Conservation (phyloP, 768 basidiomycete genomes). For the Thelephora aurantiotincta region DNA sequence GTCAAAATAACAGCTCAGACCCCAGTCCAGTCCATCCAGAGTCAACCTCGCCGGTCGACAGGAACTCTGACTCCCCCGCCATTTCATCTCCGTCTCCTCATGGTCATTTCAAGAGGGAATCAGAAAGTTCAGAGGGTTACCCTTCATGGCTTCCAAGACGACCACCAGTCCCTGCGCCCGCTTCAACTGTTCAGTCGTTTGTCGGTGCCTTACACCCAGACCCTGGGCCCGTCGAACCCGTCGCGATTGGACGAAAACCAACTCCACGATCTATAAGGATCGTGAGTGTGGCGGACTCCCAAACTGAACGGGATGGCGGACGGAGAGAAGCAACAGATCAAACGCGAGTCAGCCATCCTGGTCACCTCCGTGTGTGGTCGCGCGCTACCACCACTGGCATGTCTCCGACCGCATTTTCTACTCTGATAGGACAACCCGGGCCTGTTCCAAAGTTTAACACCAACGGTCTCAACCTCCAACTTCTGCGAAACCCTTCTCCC, state of each 20-base stretch:
- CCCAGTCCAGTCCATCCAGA: neutral
- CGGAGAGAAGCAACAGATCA: constrained; percentile 38
- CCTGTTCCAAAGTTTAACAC: constrained; percentile 49
- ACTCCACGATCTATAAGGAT: constrained; percentile 76
- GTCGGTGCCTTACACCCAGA: constrained; percentile 24
- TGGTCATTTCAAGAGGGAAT: constrained; percentile 8
- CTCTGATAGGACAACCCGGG: constrained; percentile 15
- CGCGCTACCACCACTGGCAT: constrained; percentile 34
- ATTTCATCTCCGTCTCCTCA: constrained; percentile 20
- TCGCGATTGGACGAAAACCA: constrained; percentile 54
- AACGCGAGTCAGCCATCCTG: constrained; percentile 20
- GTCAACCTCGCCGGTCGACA: neutral
- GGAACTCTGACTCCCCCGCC: neutral
- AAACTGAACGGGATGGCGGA: constrained; percentile 22
- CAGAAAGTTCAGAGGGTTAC: constrained; percentile 43
- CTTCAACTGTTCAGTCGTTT: constrained; percentile 52
- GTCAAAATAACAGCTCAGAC: neutral
- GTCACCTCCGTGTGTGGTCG: constrained; percentile 40
- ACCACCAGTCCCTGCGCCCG: constrained; percentile 63
- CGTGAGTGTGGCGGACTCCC: constrained; percentile 49
- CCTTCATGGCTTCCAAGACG: constrained; percentile 76
- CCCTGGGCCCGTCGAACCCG: constrained; percentile 18
- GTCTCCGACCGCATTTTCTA: constrained; percentile 30
- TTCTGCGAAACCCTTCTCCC: constrained; percentile 45
- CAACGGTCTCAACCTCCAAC: constrained; percentile 49